phyloP scores from a whole-genome alignment of 2,329 filamentous ascomycete species.

The Endocalyx cinctus region DNA sequence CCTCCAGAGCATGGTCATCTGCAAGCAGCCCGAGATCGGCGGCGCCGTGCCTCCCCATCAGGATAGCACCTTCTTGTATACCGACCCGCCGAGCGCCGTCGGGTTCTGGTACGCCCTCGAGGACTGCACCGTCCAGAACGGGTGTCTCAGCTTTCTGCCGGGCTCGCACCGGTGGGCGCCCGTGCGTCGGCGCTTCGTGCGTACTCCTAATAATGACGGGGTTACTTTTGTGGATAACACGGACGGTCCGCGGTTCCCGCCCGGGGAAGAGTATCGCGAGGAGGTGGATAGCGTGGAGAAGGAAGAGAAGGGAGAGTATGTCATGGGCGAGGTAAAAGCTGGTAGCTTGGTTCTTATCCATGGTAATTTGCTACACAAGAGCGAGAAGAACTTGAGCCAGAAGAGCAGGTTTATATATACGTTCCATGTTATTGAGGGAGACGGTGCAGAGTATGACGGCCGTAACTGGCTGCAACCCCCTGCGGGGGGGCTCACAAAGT shows the following conservation, averaged over 20 bases:
- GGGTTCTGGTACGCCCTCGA: conserved; percentile 98
- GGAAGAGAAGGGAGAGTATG: conserved; percentile 55
- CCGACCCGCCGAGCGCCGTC: conserved; percentile 79
- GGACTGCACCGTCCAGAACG: conserved; percentile 82
- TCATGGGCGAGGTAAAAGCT: conserved; percentile 81
- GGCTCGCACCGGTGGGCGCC: conserved; percentile 72
- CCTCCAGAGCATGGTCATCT: conserved; percentile 96
- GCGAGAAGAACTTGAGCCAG: conserved; percentile 80
- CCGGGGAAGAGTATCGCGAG: conserved; percentile 43
- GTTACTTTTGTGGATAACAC: conserved; percentile 72
- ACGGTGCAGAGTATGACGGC: conserved; percentile 69
- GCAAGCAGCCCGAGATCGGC: conserved; percentile 95
- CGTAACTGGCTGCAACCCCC: conserved; percentile 93
- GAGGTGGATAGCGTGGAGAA: conserved; percentile 32
- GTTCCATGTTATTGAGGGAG: conserved; percentile 91
- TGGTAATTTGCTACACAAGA: conserved; percentile 93
- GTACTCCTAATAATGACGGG: conserved; percentile 43
- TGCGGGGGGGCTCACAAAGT: conserved; percentile 68
- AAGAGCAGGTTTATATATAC: conserved; percentile 95
- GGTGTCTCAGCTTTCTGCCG: conserved; percentile 79
- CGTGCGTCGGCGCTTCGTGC: conserved; percentile 70
- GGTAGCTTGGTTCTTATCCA: conserved; percentile 91
- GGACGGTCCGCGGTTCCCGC: conserved; percentile 60
- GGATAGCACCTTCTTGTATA: conserved; percentile 90
- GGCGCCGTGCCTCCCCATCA: conserved; percentile 88